phyloP scores from a whole-genome alignment of 2,329 filamentous ascomycete species.

The Elsinoe ampelina region DNA sequence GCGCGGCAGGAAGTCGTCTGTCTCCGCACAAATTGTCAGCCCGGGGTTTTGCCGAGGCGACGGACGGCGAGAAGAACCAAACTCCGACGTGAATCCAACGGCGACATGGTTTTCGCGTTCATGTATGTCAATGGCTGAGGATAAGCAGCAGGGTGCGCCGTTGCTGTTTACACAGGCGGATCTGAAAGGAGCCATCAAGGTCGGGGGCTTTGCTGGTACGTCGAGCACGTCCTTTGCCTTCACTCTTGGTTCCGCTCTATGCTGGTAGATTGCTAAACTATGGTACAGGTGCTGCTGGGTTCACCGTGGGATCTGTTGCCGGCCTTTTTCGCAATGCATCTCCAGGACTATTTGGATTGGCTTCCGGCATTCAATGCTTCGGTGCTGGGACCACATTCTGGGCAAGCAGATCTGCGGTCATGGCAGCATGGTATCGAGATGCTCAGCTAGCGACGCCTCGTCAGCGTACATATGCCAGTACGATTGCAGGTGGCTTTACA shows the following conservation, averaged over 20 bases:
- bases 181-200: slow-evolving; percentile 4
- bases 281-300: slow-evolving; percentile 52
- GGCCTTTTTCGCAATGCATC: slow-evolving; percentile 55
- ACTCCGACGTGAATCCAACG: neutral
- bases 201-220: slow-evolving; percentile 15
- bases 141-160: neutral
- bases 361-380: slow-evolving; percentile 73
- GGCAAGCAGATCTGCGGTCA: slow-evolving; percentile 43
- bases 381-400: slow-evolving; percentile 67
- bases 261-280: neutral
- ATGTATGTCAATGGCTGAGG: neutral
- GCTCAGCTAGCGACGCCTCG: slow-evolving; percentile 39
- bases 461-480: slow-evolving; percentile 59
- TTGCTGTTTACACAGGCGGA: neutral
- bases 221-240: neutral
- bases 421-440: slow-evolving; percentile 32
- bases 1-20: neutral
- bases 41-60: neutral
- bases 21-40: slow-evolving; percentile 2
- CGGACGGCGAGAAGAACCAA: neutral
- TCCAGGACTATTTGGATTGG: slow-evolving; percentile 57
- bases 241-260: neutral
- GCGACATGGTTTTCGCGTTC: neutral
- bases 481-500: slow-evolving; percentile 60
- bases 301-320: slow-evolving; percentile 41